A percentile compares a stretch with the other conserved stretches of the same genome.
These are phyloP conservation scores for Zoysia pacifica DNA, from an alignment of 176 grass and related monocot species.

Conservation along the genomic window DNA sequence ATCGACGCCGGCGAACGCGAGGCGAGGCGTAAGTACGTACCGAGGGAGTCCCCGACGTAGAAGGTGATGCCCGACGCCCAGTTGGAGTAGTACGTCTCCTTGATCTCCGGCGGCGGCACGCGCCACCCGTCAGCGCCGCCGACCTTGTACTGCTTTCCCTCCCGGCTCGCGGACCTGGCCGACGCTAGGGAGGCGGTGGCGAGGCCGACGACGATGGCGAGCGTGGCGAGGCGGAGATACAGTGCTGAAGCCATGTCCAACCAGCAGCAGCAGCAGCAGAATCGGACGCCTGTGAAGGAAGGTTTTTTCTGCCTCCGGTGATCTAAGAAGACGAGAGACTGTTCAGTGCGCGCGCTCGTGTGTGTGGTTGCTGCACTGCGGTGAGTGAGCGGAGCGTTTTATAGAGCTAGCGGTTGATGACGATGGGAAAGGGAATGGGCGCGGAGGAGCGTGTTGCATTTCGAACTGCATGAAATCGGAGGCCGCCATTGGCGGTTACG, in stretches of 20 bases:
- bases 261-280: background rate
- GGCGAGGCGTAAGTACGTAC: background rate
- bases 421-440: background rate
- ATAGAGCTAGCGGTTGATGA: background rate
- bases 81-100: conserved; percentile 46
- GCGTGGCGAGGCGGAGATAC: background rate
- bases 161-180: background rate
- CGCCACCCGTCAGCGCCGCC: conserved; percentile 72
- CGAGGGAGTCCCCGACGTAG: conserved; percentile 58
- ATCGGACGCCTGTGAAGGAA: background rate
- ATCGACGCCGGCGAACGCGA: background rate
- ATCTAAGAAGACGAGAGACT: background rate
- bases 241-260: conserved; percentile 20
- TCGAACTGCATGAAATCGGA: background rate
- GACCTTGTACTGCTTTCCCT: conserved; percentile 48
- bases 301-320: background rate
- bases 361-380: background rate
- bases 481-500: conserved; percentile 24
- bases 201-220: background rate
- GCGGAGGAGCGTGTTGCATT: conserved; percentile 4
- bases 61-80: conserved; percentile 70
- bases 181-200: background rate
- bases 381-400: background rate
- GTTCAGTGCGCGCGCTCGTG: background rate
- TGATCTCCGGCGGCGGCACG: conserved; percentile 44